Percentiles rank a stretch among this genome's conserved stretches.
Evolutionary conservation across 192 early-diverging fungal species (phyloP).

Genomic region (Linderina pennispora): DNA sequence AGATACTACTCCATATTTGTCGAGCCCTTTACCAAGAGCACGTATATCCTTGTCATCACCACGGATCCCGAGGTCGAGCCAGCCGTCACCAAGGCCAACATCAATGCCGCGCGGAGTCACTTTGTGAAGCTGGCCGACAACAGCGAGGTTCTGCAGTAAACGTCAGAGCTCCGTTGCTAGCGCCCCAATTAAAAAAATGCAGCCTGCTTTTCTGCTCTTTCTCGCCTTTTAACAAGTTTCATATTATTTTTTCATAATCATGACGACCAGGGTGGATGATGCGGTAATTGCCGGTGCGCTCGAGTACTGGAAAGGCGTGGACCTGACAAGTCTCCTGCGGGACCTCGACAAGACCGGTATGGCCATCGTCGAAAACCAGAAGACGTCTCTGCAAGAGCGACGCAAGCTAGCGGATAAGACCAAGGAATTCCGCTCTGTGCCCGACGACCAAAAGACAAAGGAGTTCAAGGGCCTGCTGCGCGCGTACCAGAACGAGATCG

Average conservation of each 20-base stretch:
- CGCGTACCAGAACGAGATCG: constrained; percentile 90
- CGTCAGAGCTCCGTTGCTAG: no score
- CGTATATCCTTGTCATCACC: constrained; percentile 40
- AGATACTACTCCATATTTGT: constrained; percentile 45
- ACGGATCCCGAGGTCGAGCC: constrained; percentile 45
- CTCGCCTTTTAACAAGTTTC: no score
- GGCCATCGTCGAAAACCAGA: constrained; percentile 81
- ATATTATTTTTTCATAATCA: neutral
- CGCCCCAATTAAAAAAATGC: no score
- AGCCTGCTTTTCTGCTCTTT: neutral
- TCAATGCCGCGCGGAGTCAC: constrained; percentile 25
- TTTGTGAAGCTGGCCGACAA: constrained; percentile 29
- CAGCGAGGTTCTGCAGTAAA: neutral
- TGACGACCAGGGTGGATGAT: constrained; percentile 14
- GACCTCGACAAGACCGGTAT: constrained; percentile 72
- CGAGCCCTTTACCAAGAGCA: constrained; percentile 49
- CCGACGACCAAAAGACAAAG: constrained; percentile 70
- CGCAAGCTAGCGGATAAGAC: constrained; percentile 85
- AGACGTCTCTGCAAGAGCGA: constrained; percentile 63
- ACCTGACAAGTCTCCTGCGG: constrained; percentile 60
- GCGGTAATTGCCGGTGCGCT: constrained; percentile 30
- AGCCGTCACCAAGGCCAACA: constrained; percentile 43
- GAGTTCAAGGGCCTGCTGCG: constrained; percentile 76
- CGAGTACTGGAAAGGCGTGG: constrained; percentile 48
- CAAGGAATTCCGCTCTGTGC: constrained; percentile 76